Evolutionary conservation across 208 protist species (phyloP).

Genomic region (Trypanosoma congolense): DNA sequence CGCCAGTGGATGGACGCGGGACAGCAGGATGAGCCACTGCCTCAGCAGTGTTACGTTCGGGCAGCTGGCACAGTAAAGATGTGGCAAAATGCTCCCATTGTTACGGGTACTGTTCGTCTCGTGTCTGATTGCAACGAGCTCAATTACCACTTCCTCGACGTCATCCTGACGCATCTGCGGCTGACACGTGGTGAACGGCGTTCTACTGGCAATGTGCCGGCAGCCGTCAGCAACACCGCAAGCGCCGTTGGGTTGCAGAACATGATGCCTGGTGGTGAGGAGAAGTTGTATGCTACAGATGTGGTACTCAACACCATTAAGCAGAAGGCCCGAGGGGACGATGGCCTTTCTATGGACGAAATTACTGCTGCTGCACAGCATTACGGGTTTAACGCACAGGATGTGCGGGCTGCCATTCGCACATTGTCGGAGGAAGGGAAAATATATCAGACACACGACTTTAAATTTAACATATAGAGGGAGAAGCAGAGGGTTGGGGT

Average conservation of each 20-base stretch:
- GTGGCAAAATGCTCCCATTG: conserved; percentile 74
- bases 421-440: conserved; percentile 67
- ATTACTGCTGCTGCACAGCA: conserved; percentile 51
- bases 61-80: conserved; percentile 84
- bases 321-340: conserved; percentile 41
- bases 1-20: conserved; percentile 83
- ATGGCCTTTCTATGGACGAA: conserved; percentile 79
- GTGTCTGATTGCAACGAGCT: conserved; percentile 88
- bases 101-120: conserved; percentile 78
- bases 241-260: conserved; percentile 56
- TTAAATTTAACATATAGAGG: conserved; percentile 70
- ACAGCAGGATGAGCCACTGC: conserved; percentile 53
- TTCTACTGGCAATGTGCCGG: conserved; percentile 17
- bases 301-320: conserved; percentile 70
- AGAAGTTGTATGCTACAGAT: conserved; percentile 71
- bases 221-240: conserved; percentile 51
- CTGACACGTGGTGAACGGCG: conserved; percentile 63
- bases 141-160: conserved; percentile 85
- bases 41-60: conserved; percentile 73
- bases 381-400: conserved; percentile 58
- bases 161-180: conserved; percentile 84
- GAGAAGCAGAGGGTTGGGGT: background rate
- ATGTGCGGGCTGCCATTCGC: conserved; percentile 68
- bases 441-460: conserved; percentile 84
- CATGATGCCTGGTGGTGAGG: conserved; percentile 60